Evolutionary conservation across 352 stramenopile genomes (phyloP).

Genomic region (Globisporangium yorkense): DNA sequence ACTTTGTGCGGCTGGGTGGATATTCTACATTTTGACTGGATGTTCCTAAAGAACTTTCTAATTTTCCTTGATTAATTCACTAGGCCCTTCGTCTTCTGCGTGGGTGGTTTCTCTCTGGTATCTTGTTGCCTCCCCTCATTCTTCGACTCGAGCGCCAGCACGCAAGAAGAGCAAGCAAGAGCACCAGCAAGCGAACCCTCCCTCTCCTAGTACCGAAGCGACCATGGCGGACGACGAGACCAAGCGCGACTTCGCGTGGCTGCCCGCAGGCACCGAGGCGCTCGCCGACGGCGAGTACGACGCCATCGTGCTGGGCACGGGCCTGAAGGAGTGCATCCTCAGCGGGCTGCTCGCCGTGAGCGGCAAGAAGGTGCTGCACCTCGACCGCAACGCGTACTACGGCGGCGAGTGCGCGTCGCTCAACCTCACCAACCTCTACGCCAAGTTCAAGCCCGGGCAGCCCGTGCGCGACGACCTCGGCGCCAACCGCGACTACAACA

Average conservation of each 20-base stretch:
- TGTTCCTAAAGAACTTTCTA: neutral
- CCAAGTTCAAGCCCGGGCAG: conserved; percentile 87
- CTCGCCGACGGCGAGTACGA: conserved; percentile 99
- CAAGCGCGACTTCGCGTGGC: conserved; percentile 90
- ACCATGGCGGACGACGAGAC: conserved; percentile 53
- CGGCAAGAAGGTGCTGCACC: conserved; percentile 95
- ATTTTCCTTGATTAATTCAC: no score
- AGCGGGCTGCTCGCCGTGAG: conserved; percentile 93
- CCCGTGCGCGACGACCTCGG: conserved; percentile 79
- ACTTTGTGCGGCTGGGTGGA: neutral
- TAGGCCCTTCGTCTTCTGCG: no score
- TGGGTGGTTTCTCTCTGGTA: no score
- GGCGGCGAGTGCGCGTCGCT: conserved; percentile 97
- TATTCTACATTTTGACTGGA: neutral
- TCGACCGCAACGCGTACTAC: conserved; percentile 98
- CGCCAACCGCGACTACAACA: conserved; percentile 98
- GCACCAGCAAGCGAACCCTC: neutral
- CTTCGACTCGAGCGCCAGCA: neutral
- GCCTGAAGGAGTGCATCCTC: conserved; percentile 99
- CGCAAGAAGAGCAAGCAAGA: neutral
- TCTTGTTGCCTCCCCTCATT: conserved; percentile 7
- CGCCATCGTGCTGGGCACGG: conserved; percentile 98
- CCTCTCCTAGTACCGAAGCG: neutral
- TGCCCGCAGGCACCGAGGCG: conserved; percentile 91
- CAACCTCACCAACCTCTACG: conserved; percentile 98